Base-by-base conservation (phyloP, 2,329 filamentous ascomycete species). In the Pyricularia pennisetigena region DNA sequence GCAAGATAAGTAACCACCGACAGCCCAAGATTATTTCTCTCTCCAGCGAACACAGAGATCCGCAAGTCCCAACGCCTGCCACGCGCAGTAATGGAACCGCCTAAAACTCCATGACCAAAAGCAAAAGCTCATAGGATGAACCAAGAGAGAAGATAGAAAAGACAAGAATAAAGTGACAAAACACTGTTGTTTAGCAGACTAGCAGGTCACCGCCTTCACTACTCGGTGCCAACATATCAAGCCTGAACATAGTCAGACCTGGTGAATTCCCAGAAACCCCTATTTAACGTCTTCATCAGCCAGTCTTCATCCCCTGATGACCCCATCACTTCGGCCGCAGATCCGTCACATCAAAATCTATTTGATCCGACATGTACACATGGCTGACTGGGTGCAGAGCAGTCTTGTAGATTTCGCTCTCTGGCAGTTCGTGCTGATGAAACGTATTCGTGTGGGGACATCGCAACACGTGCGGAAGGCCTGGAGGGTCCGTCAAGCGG, bases 401-500 rank as follows among this genome's bases (percentile, higher is more conserved):
- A 74, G 90, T 87, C 0, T 90, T 93, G 75, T 97, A 97, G 1
- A 96, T 85, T 73, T 93, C 89, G 29, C 86, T 82, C 20, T 71
- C 67, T 16, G 70, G 69, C 67, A 86, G 80, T 0, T 78, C 77
- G 71, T 88, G 86, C 71, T 90, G 92, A 77, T 99, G 95, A 76
- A 99, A 99, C 0, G 96, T 85, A 1, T 92, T 91, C 0, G 86
- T 85, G 70, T 93, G 86, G 2, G 81, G 88, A 79, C 95, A 99
- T 59, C 88, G 85, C 63, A 97, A 82, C 41, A 99, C 90, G n/a
- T 92, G 87, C 71, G 91, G 88, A 72, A 98, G 84, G 0, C 95
- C 95, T 0, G 95, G 94, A 0, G 95, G 95, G 77, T 97, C 92
- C 0, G 95, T 99, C 4, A 99, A 82, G 41, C 95, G 88, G 79